Conservation (phyloP, 2,329 filamentous ascomycete species). For the Huntiella savannae region DNA sequence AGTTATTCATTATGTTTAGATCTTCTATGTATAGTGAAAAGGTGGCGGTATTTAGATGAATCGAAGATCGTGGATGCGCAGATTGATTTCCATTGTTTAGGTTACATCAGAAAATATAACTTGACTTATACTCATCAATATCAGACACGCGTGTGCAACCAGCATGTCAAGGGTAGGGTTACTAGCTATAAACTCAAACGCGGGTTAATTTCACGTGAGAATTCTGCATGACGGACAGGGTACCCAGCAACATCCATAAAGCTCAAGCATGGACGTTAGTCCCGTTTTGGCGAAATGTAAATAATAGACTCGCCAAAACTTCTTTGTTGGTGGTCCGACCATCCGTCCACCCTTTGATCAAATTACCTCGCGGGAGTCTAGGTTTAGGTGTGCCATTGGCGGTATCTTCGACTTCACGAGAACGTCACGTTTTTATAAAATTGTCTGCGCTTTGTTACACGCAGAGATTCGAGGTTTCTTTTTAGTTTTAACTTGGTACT, state of each 20-base stretch:
- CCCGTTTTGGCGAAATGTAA: constrained; percentile 16
- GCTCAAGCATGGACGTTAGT: constrained; percentile 10
- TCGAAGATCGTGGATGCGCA: no score
- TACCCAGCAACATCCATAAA: constrained; percentile 1
- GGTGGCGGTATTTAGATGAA: no score
- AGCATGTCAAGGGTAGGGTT: background rate
- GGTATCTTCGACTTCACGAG: no score
- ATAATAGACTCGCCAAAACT: constrained; percentile 9
- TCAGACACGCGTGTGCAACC: background rate
- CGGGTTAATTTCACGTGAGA: background rate
- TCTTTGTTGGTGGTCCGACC: constrained; percentile 4
- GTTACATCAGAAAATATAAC: background rate
- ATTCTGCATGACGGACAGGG: background rate
- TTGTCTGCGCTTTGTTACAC: no score
- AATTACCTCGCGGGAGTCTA: no score
- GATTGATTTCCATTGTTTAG: background rate
- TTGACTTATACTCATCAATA: background rate
- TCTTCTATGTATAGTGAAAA: no score
- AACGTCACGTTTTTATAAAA: no score
- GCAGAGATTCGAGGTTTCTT: no score
- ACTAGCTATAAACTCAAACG: background rate
- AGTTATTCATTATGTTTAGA: no score
- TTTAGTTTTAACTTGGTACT: no score
- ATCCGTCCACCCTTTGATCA: no score
- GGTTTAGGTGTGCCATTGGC: no score